A percentile compares a stretch with the other conserved stretches of the same genome.
Evolutionary conservation across 192 early-diverging fungal species (phyloP).

Genomic region (Allomyces macrogynus): DNA sequence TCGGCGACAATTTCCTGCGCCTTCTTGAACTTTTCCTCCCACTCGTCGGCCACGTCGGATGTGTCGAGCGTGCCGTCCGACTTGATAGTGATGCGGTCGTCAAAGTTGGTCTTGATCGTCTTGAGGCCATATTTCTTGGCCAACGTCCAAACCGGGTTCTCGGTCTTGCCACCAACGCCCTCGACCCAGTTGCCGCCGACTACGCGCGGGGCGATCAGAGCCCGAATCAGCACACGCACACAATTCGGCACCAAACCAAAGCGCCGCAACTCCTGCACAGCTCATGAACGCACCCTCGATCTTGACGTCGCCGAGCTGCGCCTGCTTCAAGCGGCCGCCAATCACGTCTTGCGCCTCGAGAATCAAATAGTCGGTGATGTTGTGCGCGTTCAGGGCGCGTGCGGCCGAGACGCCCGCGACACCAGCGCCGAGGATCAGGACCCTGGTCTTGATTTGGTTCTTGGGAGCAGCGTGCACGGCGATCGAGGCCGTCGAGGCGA

Average conservation of each 20-base stretch:
- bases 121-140: conserved; percentile 12
- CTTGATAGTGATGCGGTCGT: conserved; percentile 11
- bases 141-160: conserved; percentile 15
- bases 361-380: conserved; percentile 16
- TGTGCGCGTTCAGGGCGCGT: conserved; percentile 5
- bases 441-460: conserved; percentile 9
- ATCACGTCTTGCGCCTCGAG: conserved; percentile 13
- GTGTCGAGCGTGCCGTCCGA: conserved; percentile 3
- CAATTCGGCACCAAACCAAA: too few relatives aligned
- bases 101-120: conserved; percentile 10
- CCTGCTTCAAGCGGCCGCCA: conserved; percentile 14
- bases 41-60: conserved; percentile 2
- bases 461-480: too few relatives aligned
- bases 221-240: too few relatives aligned
- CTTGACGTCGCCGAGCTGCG: conserved; percentile 8
- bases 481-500: too few relatives aligned
- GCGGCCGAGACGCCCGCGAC: conserved; percentile 16
- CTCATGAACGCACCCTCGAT: conserved; percentile 4
- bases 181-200: not conserved
- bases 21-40: conserved; percentile 5
- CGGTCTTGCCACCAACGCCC: conserved; percentile 16
- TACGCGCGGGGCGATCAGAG: not conserved
- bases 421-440: conserved; percentile 18
- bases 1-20: conserved; percentile 2
- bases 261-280: too few relatives aligned